These are phyloP conservation scores for Daldinia vernicosa DNA, from an alignment of 495 filamentous ascomycete species.

Conservation along the genomic window DNA sequence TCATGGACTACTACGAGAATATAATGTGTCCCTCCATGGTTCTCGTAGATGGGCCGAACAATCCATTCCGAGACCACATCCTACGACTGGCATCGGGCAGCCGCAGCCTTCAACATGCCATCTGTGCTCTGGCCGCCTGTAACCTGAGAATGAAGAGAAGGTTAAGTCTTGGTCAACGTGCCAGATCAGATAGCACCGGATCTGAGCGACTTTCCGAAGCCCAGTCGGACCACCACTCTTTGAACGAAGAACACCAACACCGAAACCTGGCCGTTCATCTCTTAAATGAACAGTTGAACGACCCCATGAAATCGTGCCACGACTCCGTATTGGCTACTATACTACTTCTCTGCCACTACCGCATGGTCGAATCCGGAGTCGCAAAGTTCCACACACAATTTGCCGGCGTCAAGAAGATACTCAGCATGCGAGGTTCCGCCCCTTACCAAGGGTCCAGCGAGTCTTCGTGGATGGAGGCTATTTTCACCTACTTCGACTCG, in stretches of 20 bases:
- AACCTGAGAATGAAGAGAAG: slow-evolving; percentile 74
- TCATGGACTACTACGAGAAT: slow-evolving; percentile 83
- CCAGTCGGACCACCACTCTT: slow-evolving; percentile 58
- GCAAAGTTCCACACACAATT: slow-evolving; percentile 94
- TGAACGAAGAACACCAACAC: slow-evolving; percentile 83
- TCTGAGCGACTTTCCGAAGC: slow-evolving; percentile 44
- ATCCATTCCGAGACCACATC: slow-evolving; percentile 88
- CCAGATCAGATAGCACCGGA: slow-evolving; percentile 49
- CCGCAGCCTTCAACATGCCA: slow-evolving; percentile 86
- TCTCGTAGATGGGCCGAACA: slow-evolving; percentile 82
- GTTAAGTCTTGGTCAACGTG: slow-evolving; percentile 62
- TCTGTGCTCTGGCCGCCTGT: slow-evolving; percentile 87
- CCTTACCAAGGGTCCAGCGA: slow-evolving; percentile 72
- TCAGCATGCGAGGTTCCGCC: slow-evolving; percentile 77
- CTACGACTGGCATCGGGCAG: slow-evolving; percentile 80
- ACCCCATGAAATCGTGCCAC: slow-evolving; percentile 75
- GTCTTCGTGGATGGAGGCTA: slow-evolving; percentile 87
- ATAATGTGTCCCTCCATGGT: slow-evolving; percentile 91
- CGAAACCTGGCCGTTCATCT: slow-evolving; percentile 81
- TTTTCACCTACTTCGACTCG: slow-evolving; percentile 97
- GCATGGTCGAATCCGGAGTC: slow-evolving; percentile 91
- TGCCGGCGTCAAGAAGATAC: slow-evolving; percentile 90
- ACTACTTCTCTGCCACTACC: slow-evolving; percentile 87
- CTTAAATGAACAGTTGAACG: slow-evolving; percentile 82
- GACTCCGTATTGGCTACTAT: slow-evolving; percentile 91